Evolutionary conservation across 1,284 basidiomycete genomes (phyloP), one percentile per base, ranked within the genome.

Genomic region (Cerioporus squamosus): DNA sequence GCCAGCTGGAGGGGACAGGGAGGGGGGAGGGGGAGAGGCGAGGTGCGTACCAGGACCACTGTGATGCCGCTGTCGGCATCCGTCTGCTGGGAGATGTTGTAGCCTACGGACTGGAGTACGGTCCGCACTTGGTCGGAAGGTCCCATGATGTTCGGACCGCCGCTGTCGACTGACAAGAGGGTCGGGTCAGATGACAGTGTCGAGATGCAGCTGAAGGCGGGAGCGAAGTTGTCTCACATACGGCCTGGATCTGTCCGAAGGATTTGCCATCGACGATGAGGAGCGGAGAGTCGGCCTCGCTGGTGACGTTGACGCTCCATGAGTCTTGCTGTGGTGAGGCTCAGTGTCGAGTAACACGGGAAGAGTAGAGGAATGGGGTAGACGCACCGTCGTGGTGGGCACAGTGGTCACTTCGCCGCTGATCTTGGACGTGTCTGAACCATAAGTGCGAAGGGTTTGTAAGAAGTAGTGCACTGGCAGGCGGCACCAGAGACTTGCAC

Each of bases 141-240:
- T 14, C 57, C 62, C 20, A 61, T 57, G 48, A 61, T 38, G 59
- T 64, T 63, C n/a, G 59, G 56, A 1, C 51, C 51, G 17, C 59
- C 62, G 48, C 22, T 63, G 38, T 63, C 62, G 42, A 63, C 62
- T 60, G 10, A 15, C 12, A 18, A 15, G 31, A 8, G 12, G 9
- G 23, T n/a, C 24, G 29, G 33, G 17, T 14, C 5, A 18, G 18
- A 36, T 15, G 10, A 17, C 8, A n/a, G 5, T 7, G 15, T n/a
- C 0, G 20, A n/a, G n/a, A n/a, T n/a, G n/a, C n/a, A n/a, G n/a
- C n/a, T 29, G n/a, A 23, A 36, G 38, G 3, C 24, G 12, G 29
- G 18, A n/a, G 18, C 22, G 18, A 6, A 23, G n/a, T n/a, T 3
- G 12, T 54, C 55, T 23, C 1, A 60, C 61, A 58, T 14, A 48